Percentiles rank a stretch among this genome's conserved stretches.
phyloP scores from a whole-genome alignment of 371 early-diverging fungal species.

The Dipsacomyces acuminosporus region DNA sequence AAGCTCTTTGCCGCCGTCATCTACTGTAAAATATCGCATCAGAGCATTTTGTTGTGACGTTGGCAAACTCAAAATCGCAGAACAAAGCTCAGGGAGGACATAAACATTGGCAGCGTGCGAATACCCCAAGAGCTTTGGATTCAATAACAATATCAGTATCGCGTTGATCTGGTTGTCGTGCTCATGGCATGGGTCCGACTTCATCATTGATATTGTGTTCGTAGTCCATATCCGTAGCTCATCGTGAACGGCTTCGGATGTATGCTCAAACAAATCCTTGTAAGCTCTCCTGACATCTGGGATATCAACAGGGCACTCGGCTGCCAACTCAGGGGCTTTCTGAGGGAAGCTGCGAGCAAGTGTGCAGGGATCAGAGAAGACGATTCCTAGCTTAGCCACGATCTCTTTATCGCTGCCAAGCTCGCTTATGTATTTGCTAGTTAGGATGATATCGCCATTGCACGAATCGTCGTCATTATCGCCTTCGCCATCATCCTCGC shows the following conservation, averaged over 20 bases:
- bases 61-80: conserved; percentile 23
- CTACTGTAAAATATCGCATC: conserved; percentile 19
- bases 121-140: conserved; percentile 28
- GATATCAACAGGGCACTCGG: conserved; percentile 39
- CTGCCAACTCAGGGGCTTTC: conserved; percentile 7
- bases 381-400: conserved; percentile 20
- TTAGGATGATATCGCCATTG: conserved; percentile 13
- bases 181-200: conserved; percentile 40
- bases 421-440: conserved; percentile 12
- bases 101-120: conserved; percentile 8
- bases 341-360: conserved; percentile 44
- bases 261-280: conserved; percentile 1
- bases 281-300: conserved; percentile 29
- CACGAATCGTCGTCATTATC: not conserved
- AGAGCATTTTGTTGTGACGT: conserved; percentile 15
- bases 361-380: conserved; percentile 35
- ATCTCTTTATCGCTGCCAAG: conserved; percentile 21
- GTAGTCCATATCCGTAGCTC: conserved; percentile 29
- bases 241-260: conserved; percentile 9
- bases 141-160: conserved; percentile 27
- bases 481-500: not conserved
- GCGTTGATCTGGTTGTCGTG: conserved; percentile 41
- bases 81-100: conserved; percentile 37
- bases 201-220: conserved; percentile 18
- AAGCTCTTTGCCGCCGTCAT: not conserved